Evolutionary conservation across 2,329 filamentous ascomycete species (phyloP), one percentile per base, ranked within the genome.

Genomic region (Metarhizium rileyi): DNA sequence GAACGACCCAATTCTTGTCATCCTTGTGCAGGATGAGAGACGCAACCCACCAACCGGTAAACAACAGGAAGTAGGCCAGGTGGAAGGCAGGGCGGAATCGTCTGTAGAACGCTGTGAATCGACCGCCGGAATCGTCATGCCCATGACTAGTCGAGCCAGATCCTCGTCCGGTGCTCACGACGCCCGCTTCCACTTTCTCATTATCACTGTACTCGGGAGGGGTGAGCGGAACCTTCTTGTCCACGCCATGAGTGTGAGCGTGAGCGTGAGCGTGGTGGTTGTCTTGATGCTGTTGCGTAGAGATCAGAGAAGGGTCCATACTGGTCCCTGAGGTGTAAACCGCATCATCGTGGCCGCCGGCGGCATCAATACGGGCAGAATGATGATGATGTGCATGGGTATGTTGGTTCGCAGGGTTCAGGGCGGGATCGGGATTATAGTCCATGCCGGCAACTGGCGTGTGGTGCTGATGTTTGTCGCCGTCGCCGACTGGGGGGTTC

Each of bases 1-100:
- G 89, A 46, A 90, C 79, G 50, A 94, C 68, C 89, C 89, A 95
- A 61, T 87, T 88, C 67, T 74, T 75, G 60, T 89, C 81, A 52
- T 84, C 57, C 52, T 80, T 80, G 64, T 91, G 87, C 48, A 88
- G 72, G 52, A 90, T 73, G 44, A 91, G 70, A 49, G 83, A 80
- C 6, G 84, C 82, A 55, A 90, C 84, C 85, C 85, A 90, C 86
- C 86, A 90, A 59, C 72, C 74, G 3, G 72, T 74, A 53, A 72
- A 71, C 49, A 74, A 56, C 46, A 58, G 56, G 47, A 70, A 70
- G 59, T 75, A 56, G 61, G 72, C 57, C 56, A 73, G 53, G 62
- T 80, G 77, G 43, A 70, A 61, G 42, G 73, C 58, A 50, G 72
- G 64, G 36, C 72, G 69, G 56, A 70, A 71, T 50, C 67, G 70